Evolutionary conservation across 805 yeast species (phyloP).

Genomic region (Starmerella bombi): DNA sequence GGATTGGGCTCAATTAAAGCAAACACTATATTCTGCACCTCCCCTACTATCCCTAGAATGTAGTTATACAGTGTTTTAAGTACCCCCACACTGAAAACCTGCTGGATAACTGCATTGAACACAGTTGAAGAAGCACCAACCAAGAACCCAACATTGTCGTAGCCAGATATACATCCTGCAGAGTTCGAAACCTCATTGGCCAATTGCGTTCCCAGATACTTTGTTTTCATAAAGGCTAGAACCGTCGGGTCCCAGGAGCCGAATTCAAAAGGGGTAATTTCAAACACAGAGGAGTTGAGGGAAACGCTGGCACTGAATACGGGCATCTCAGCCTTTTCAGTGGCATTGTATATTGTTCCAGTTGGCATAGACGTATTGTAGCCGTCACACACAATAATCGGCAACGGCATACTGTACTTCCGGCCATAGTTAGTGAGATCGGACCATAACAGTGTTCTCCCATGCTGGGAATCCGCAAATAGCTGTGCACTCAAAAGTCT

Average conservation of each 20-base stretch:
- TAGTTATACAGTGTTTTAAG: slow-evolving; percentile 31
- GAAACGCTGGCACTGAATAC: slow-evolving; percentile 39
- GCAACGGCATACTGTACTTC: slow-evolving; percentile 54
- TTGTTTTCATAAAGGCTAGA: slow-evolving; percentile 48
- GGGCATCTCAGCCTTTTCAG: slow-evolving; percentile 30
- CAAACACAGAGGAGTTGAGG: slow-evolving; percentile 50
- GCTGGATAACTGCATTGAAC: slow-evolving; percentile 54
- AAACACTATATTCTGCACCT: slow-evolving; percentile 34
- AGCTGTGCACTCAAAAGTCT: slow-evolving; percentile 61
- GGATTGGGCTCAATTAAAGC: slow-evolving; percentile 65
- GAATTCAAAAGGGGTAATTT: slow-evolving; percentile 47
- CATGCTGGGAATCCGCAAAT: slow-evolving; percentile 46
- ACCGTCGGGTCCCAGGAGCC: slow-evolving; percentile 83
- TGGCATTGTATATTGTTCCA: slow-evolving; percentile 18
- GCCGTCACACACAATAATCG: slow-evolving; percentile 40
- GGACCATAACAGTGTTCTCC: slow-evolving; percentile 49
- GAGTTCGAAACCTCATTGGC: slow-evolving; percentile 43
- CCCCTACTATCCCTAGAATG: neutral
- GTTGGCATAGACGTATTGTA: slow-evolving; percentile 12
- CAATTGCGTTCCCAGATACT: slow-evolving; percentile 58
- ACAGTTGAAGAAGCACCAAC: slow-evolving; percentile 74
- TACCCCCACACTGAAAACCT: slow-evolving; percentile 24
- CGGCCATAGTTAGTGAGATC: slow-evolving; percentile 48
- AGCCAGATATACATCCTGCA: slow-evolving; percentile 47
- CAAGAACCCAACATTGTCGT: slow-evolving; percentile 69